Evolutionary conservation across 257 asterid genomes (phyloP).

Genomic region (Forsythia suspensa): DNA sequence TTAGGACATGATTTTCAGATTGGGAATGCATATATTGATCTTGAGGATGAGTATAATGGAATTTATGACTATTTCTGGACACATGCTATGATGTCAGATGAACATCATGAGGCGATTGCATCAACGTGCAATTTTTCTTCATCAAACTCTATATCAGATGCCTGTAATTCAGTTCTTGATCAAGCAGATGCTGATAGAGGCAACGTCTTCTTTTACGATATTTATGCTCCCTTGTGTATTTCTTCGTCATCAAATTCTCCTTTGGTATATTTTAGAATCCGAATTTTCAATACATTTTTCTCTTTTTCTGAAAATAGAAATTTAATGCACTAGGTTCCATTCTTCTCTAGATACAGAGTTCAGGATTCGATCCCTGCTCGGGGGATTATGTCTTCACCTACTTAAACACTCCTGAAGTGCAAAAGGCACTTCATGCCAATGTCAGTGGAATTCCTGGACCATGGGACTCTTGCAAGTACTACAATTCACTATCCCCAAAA

Average conservation of each 20-base stretch:
- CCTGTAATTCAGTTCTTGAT: neutral
- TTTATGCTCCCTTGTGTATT: slow-evolving; percentile 39
- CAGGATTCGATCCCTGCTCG: slow-evolving; percentile 41
- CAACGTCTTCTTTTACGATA: slow-evolving; percentile 18
- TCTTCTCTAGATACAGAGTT: slow-evolving; percentile 10
- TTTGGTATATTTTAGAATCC: neutral
- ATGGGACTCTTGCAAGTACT: slow-evolving; percentile 37
- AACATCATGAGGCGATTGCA: slow-evolving; percentile 14
- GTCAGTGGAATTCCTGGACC: slow-evolving; percentile 24
- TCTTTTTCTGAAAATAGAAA: neutral
- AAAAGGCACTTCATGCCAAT: slow-evolving; percentile 35
- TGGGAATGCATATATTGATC: slow-evolving; percentile 40
- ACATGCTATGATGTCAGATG: slow-evolving; percentile 33
- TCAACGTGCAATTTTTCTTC: slow-evolving; percentile 31
- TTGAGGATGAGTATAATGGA: slow-evolving; percentile 21
- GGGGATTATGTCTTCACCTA: slow-evolving; percentile 23
- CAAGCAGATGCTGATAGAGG: slow-evolving; percentile 8
- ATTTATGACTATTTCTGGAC: slow-evolving; percentile 26
- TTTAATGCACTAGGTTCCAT: neutral
- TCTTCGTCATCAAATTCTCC: neutral
- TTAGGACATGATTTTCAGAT: slow-evolving; percentile 23
- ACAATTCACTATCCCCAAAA: neutral
- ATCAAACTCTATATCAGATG: neutral
- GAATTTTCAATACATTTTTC: neutral
- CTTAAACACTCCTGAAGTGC: slow-evolving; percentile 33